These are phyloP conservation scores for Suhomyces taliae DNA, from an alignment of 1,139 yeast genomes.

Conservation along the genomic window DNA sequence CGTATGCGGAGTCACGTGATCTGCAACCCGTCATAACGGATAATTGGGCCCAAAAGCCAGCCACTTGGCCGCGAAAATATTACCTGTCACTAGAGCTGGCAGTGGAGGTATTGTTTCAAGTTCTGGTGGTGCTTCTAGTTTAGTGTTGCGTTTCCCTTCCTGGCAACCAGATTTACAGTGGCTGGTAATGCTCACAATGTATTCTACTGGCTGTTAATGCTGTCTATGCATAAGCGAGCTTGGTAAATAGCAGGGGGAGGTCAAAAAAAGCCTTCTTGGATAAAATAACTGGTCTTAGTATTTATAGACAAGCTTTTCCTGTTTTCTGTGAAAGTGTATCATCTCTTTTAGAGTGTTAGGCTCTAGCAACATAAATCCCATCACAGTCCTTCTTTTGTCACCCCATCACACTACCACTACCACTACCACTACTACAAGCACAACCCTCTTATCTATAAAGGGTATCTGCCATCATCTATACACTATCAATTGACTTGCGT, in stretches of 20 bases:
- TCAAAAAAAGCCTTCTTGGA: not conserved
- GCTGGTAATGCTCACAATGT: conserved; percentile 8
- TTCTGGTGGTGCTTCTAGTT: conserved; percentile 1
- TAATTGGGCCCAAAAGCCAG: not conserved
- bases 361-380: too few relatives aligned
- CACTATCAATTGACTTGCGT: not conserved
- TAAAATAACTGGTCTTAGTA: not conserved
- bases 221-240: conserved; percentile 8
- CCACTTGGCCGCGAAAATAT: conserved; percentile 1
- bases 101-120: not conserved
- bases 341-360: too few relatives aligned
- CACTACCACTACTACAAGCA: too few relatives aligned
- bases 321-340: not conserved
- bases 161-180: conserved; percentile 4
- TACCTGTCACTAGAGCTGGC: conserved; percentile 1
- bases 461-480: not conserved
- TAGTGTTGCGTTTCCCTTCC: not conserved
- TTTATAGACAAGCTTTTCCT: not conserved
- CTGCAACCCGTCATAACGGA: not conserved
- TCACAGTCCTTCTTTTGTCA: too few relatives aligned
- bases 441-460: too few relatives aligned
- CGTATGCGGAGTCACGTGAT: not conserved
- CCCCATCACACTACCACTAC: too few relatives aligned
- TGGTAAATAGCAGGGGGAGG: not conserved
- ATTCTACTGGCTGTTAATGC: conserved; percentile 4